These are phyloP conservation scores for Hypoxylon lenormandii DNA, from an alignment of 495 filamentous ascomycete species.

Conservation along the genomic window DNA sequence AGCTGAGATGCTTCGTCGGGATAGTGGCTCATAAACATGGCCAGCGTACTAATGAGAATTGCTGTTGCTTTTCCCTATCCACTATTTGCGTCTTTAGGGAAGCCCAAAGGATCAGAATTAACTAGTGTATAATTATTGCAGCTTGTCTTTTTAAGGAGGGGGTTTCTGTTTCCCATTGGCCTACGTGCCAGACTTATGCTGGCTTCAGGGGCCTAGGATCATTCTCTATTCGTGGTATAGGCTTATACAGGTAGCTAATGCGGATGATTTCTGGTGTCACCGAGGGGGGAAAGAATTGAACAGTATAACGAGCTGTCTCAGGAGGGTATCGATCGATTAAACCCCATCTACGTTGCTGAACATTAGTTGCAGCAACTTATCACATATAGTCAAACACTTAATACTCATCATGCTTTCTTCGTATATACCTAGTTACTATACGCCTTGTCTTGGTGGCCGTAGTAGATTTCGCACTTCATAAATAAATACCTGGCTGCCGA, in stretches of 20 bases:
- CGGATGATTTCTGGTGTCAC: neutral
- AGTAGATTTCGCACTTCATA: too few relatives aligned
- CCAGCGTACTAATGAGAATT: conserved; percentile 1
- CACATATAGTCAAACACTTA: too few relatives aligned
- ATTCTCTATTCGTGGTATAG: neutral
- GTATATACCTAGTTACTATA: too few relatives aligned
- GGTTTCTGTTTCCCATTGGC: too few relatives aligned
- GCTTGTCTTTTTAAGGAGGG: too few relatives aligned
- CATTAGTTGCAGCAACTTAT: too few relatives aligned
- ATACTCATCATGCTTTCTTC: too few relatives aligned
- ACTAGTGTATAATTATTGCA: too few relatives aligned
- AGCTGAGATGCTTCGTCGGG: conserved; percentile 77
- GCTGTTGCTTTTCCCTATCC: neutral
- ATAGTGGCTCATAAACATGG: conserved; percentile 37
- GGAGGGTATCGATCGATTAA: neutral
- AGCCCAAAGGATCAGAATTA: neutral
- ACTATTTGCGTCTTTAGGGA: conserved; percentile 2
- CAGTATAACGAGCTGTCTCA: neutral
- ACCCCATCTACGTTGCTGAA: too few relatives aligned
- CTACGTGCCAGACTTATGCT: too few relatives aligned
- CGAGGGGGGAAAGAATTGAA: too few relatives aligned
- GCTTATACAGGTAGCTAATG: conserved; percentile 2
- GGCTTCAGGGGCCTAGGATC: neutral
- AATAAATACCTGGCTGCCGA: neutral
- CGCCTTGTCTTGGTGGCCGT: too few relatives aligned